Conservation (phyloP, 495 filamentous ascomycete species). For the Chaetomium tenue region DNA sequence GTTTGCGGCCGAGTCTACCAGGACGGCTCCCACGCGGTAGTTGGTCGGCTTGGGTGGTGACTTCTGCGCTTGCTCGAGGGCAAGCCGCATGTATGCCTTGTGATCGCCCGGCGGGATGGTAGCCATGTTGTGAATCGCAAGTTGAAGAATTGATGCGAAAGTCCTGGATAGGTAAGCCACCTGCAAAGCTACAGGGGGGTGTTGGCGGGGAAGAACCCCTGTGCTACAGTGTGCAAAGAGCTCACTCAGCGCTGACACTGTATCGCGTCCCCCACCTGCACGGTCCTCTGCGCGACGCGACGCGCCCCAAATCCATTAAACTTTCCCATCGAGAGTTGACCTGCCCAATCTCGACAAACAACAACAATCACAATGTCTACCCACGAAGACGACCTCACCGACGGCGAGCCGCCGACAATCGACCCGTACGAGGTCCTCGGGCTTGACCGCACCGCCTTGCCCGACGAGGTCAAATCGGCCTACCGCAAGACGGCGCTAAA, state of each 20-base stretch:
- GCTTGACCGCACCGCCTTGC: slow-evolving; percentile 60
- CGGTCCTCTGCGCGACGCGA: not conserved
- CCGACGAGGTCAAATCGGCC: slow-evolving; percentile 75
- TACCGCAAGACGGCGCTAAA: slow-evolving; percentile 87
- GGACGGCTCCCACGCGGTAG: slow-evolving; percentile 85
- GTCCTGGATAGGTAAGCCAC: too few species aligned
- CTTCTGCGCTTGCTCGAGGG: slow-evolving; percentile 68
- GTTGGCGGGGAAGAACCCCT: not conserved
- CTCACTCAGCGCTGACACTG: not conserved
- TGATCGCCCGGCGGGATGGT: slow-evolving; percentile 51
- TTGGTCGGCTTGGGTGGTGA: slow-evolving; percentile 86
- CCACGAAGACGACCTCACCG: slow-evolving; percentile 38
- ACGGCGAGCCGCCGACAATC: slow-evolving; percentile 48
- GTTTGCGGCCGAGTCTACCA: slow-evolving; percentile 60
- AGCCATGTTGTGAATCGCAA: not conserved
- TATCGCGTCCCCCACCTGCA: not conserved
- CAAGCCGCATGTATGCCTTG: slow-evolving; percentile 64
- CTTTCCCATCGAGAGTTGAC: not conserved
- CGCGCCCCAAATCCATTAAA: slow-evolving; percentile 10
- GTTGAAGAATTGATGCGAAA: not conserved
- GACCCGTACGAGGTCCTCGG: slow-evolving; percentile 85
- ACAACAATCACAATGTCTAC: slow-evolving; percentile 35
- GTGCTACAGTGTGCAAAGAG: not conserved
- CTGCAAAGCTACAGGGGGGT: too few species aligned
- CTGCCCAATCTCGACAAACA: not conserved